Percentiles rank a stretch among this genome's conserved stretches.
These are phyloP conservation scores for Melaleuca quinquenervia DNA, from an alignment of 345 rosid genomes.

Conservation along the genomic window DNA sequence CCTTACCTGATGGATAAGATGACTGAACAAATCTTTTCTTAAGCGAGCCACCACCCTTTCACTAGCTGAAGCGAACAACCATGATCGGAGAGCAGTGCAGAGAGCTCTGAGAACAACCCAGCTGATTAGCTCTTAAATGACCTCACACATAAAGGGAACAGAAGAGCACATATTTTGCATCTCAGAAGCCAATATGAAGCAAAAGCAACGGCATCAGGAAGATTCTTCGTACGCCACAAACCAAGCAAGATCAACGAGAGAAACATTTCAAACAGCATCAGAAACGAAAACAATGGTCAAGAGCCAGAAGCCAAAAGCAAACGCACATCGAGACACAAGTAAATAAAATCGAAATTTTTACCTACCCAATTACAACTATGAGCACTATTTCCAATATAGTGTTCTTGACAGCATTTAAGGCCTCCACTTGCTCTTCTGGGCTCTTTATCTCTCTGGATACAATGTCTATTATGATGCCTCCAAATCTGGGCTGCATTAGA, in stretches of 20 bases:
- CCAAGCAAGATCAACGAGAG: background rate
- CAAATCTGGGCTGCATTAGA: slow-evolving; percentile 34
- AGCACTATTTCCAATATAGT: slow-evolving; percentile 27
- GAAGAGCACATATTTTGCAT: background rate
- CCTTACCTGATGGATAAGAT: slow-evolving; percentile 34
- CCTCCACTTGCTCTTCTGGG: slow-evolving; percentile 26
- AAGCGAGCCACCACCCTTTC: slow-evolving; percentile 45
- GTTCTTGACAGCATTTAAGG: slow-evolving; percentile 26
- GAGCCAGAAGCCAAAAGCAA: background rate
- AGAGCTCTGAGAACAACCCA: slow-evolving; percentile 17
- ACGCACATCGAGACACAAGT: background rate
- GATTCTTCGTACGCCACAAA: background rate
- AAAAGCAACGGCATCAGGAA: background rate
- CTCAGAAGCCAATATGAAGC: background rate
- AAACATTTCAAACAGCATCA: background rate
- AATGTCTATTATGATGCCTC: slow-evolving; percentile 37
- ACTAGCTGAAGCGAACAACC: slow-evolving; percentile 37
- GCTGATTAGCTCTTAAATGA: background rate
- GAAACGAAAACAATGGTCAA: background rate
- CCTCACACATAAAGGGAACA: background rate
- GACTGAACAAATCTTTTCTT: slow-evolving; percentile 32
- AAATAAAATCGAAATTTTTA: background rate
- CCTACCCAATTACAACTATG: slow-evolving; percentile 29
- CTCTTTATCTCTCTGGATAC: slow-evolving; percentile 26
- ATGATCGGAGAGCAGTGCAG: slow-evolving; percentile 38